phyloP scores from a whole-genome alignment of 2,329 filamentous ascomycete genomes.

The Rhynchosporium graminicola region DNA sequence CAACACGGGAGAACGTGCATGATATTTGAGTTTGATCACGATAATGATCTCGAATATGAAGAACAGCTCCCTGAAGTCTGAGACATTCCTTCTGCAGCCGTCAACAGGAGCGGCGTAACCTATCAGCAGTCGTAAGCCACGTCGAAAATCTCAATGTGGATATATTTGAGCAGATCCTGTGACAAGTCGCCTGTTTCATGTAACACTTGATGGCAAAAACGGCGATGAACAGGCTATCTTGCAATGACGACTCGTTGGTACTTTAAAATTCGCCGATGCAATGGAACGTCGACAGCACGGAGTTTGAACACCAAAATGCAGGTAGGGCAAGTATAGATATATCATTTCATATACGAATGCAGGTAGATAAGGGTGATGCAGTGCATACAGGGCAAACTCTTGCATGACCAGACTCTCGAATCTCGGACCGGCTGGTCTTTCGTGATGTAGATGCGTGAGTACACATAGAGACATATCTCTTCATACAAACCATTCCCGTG shows the following conservation, averaged over 20 bases:
- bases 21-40: neutral
- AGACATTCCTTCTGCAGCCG: neutral
- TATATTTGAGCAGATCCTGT: constrained; percentile 4
- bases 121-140: constrained; percentile 8
- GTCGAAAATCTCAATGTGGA: constrained; percentile 2
- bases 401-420: neutral
- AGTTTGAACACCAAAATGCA: neutral
- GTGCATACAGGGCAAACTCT: neutral
- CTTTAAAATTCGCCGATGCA: constrained; percentile 11
- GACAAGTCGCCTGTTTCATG: neutral
- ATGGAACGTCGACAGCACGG: neutral
- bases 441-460: neutral
- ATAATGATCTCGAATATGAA: neutral
- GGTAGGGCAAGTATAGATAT: neutral
- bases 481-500: neutral
- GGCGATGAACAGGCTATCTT: neutral
- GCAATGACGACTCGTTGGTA: neutral
- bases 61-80: neutral
- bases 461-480: neutral
- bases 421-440: constrained; percentile 10
- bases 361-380: neutral
- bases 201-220: neutral
- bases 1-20: neutral
- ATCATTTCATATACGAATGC: neutral
- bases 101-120: neutral